Evolutionary conservation across 2,329 filamentous ascomycete species (phyloP).

Genomic region (Aureobasidium sp.): DNA sequence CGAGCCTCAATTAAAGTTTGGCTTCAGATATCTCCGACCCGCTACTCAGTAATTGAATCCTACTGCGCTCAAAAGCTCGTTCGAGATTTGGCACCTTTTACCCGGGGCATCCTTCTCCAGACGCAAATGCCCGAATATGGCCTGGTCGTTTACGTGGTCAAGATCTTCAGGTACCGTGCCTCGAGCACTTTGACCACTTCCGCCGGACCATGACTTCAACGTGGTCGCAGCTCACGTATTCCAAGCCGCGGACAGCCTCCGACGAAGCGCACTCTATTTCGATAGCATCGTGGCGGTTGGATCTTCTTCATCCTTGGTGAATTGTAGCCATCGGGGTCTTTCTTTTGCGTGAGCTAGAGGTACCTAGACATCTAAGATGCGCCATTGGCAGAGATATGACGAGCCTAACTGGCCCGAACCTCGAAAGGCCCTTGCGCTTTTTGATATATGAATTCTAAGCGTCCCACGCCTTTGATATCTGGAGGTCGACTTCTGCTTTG

Average conservation of each 20-base stretch:
- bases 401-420: background rate
- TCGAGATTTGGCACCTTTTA: background rate
- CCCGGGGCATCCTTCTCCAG: background rate
- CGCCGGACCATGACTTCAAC: background rate
- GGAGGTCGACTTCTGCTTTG: background rate
- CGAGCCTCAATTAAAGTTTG: background rate
- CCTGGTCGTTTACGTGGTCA: background rate
- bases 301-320: background rate
- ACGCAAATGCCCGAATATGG: background rate
- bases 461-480: background rate
- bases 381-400: slow-evolving; percentile 3
- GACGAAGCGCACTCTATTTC: background rate
- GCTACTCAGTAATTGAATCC: background rate
- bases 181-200: background rate
- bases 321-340: too few relatives aligned
- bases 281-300: background rate
- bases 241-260: background rate
- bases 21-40: background rate
- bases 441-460: background rate
- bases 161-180: slow-evolving; percentile 3
- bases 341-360: background rate
- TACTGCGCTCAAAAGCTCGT: background rate
- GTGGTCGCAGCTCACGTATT: background rate
- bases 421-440: background rate
- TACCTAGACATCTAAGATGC: background rate